Conservation (phyloP, 345 rosid species). For the Eucalyptus microcorys region DNA sequence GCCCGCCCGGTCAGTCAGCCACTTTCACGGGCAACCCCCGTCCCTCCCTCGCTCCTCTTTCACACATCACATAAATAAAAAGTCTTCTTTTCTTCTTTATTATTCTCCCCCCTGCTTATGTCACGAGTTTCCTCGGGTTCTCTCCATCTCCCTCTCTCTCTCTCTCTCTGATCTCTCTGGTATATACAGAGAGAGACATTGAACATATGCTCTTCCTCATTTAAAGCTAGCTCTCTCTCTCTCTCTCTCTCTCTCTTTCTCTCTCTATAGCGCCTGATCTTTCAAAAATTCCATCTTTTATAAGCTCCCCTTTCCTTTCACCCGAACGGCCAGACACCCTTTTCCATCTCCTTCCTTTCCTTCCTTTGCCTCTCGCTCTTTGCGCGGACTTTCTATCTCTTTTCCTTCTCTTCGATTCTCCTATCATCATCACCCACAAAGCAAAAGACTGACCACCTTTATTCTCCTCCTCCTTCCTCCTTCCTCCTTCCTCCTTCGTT, state of each 20-base stretch:
- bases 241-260: background rate
- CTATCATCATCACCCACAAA: background rate
- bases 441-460: background rate
- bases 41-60: background rate
- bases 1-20: background rate
- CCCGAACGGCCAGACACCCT: background rate
- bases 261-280: background rate
- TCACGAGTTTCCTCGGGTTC: constrained; percentile 29
- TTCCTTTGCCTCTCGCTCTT: background rate
- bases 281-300: background rate
- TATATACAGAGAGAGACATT: background rate
- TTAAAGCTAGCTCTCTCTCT: background rate
- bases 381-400: background rate
- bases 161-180: background rate
- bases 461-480: background rate
- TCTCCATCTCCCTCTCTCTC: background rate
- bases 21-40: background rate
- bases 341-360: background rate
- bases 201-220: background rate
- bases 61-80: background rate
- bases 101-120: background rate
- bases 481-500: background rate
- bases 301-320: background rate
- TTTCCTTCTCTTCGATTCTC: background rate
- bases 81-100: background rate